A percentile compares a stretch with the other conserved stretches of the same genome.
Conservation (phyloP, 129 eudicot species). For the Mikania micrantha region DNA sequence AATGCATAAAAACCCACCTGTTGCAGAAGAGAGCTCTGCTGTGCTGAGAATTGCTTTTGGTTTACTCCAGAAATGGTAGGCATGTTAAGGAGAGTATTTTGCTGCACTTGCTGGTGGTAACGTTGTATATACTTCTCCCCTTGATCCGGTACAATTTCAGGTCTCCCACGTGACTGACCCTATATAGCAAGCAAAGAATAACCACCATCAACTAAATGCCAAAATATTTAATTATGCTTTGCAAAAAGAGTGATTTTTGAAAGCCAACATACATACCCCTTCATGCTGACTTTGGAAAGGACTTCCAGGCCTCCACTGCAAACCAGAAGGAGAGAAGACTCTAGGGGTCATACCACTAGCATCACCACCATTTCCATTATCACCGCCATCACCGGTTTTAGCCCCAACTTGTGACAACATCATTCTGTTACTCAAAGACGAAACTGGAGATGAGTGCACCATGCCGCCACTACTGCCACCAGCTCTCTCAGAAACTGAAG, state of each 20-base stretch:
- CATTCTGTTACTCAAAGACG: conserved; percentile 65
- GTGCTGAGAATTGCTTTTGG: conserved; percentile 66
- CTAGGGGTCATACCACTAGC: conserved; percentile 50
- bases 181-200: conserved; percentile 11
- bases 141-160: conserved; percentile 95
- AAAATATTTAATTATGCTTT: background rate
- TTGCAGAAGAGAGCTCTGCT: conserved; percentile 62
- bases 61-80: conserved; percentile 64
- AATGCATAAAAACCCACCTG: conserved; percentile 39
- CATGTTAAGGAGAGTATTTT: conserved; percentile 58
- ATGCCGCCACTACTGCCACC: conserved; percentile 48
- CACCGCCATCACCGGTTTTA: conserved; percentile 50
- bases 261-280: conserved; percentile 44
- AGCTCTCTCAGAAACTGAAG: conserved; percentile 59
- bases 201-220: background rate
- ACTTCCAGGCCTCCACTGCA: conserved; percentile 99
- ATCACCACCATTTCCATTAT: conserved; percentile 50
- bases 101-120: conserved; percentile 90
- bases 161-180: conserved; percentile 90
- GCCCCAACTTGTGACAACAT: conserved; percentile 47
- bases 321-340: conserved; percentile 76
- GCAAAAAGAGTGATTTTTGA: background rate
- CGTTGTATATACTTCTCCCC: conserved; percentile 91
- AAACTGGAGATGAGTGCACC: conserved; percentile 44
- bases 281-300: conserved; percentile 84